These are phyloP conservation scores for Nigrospora sphaerica DNA, from an alignment of 2,329 filamentous ascomycete genomes.

Conservation along the genomic window DNA sequence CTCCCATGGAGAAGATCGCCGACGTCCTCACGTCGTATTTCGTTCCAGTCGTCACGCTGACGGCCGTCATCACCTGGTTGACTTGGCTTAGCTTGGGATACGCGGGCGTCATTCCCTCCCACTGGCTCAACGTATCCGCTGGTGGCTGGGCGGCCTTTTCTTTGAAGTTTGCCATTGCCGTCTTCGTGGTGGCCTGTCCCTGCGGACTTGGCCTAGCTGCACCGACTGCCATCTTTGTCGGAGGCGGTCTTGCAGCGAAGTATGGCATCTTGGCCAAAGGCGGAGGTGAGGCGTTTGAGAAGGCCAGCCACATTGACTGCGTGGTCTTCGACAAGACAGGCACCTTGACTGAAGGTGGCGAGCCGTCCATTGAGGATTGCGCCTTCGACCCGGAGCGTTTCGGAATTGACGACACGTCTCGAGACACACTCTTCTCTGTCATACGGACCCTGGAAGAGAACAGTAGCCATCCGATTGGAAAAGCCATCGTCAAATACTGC, in stretches of 20 bases:
- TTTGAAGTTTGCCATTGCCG: slow-evolving; percentile 75
- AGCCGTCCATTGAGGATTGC: slow-evolving; percentile 59
- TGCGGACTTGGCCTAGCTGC: slow-evolving; percentile 81
- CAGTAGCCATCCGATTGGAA: slow-evolving; percentile 69
- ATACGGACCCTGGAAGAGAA: slow-evolving; percentile 59
- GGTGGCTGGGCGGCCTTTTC: slow-evolving; percentile 69
- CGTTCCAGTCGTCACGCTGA: slow-evolving; percentile 62
- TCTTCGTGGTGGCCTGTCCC: slow-evolving; percentile 82
- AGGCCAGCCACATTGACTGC: slow-evolving; percentile 69
- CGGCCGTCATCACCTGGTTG: slow-evolving; percentile 65
- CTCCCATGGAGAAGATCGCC: slow-evolving; percentile 69
- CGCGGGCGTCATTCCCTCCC: slow-evolving; percentile 45
- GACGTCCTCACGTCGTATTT: slow-evolving; percentile 70
- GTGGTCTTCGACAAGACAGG: slow-evolving; percentile 89
- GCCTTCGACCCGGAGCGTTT: slow-evolving; percentile 27
- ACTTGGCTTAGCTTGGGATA: slow-evolving; percentile 62
- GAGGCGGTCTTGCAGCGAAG: slow-evolving; percentile 70
- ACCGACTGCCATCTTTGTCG: slow-evolving; percentile 79
- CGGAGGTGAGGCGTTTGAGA: slow-evolving; percentile 79
- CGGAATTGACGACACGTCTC: slow-evolving; percentile 14
- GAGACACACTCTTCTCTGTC: slow-evolving; percentile 37
- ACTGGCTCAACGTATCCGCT: slow-evolving; percentile 45
- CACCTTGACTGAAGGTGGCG: slow-evolving; percentile 67
- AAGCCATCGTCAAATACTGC: slow-evolving; percentile 61
- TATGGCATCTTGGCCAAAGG: slow-evolving; percentile 77